Base-by-base conservation (phyloP, 768 basidiomycete genomes). In the Scleroderma bovista region DNA sequence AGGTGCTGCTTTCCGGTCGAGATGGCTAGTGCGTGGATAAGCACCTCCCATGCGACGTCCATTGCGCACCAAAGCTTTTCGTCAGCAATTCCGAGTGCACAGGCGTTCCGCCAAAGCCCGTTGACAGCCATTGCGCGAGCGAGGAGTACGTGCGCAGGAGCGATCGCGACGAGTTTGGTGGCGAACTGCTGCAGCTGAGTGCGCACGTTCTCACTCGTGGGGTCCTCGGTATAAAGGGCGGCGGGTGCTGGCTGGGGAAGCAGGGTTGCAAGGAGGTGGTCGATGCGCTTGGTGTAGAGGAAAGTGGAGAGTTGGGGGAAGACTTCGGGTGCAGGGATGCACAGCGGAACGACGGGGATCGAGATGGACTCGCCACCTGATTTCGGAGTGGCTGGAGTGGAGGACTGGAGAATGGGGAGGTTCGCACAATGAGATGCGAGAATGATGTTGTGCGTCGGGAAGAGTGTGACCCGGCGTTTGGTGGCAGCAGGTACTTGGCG, bases 241-340 rank as follows among this genome's bases (percentile, higher is more conserved):
- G 47, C 46, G 57, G 67, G 64, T 13, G 59, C 40, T 16, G 64
- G 48, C 68, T 50, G 59, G 20, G 88, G 87, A 54, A 91, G 72
- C 44, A 91, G 79, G 0, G 78, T 69, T 22, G 72, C 72, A 34
- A 91, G 72, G 48, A 91, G 75, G n/a, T 67, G 54, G 44, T 71
- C 70, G 23, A 82, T 70, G 53, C 79, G 76, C 60, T 85, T 81
- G 23, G 76, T 77, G 69, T 92, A 88, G 55, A 92, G 72, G 71
- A 77, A 89, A 0, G 72, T 64, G 56, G 81, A 80, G 9, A 92
- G 72, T 29, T 80, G 66, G 9, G 79, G 68, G 68, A 89, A 90
- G 0, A 86, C 79, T 2, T 77, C 75, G 0, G 86, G 80, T 2
- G 84, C 83, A 2, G 89, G 88, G 12, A 92, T 73, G 37, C 78